Percentiles rank a stretch among this genome's conserved stretches.
Conservation (phyloP, 2,329 filamentous ascomycete genomes). For the Penicillium sp. region DNA sequence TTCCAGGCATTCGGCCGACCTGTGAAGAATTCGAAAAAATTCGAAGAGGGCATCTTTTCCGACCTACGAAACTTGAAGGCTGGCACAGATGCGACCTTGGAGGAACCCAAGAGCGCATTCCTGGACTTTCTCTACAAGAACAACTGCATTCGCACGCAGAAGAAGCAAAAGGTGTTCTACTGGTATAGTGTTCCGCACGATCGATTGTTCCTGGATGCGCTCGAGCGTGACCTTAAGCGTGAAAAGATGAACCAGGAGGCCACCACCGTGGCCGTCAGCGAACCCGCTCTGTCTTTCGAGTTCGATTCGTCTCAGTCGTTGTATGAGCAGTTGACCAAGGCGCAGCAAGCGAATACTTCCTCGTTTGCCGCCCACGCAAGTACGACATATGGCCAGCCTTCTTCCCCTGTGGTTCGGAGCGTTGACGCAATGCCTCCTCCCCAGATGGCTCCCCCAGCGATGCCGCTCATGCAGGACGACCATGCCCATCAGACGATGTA, state of each 20-base stretch:
- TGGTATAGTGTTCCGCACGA: constrained; percentile 99
- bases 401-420: constrained; percentile 81
- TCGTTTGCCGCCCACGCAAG: constrained; percentile 81
- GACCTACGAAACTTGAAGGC: constrained; percentile 97
- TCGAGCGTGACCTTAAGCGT: constrained; percentile 95
- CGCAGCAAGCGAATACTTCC: constrained; percentile 96
- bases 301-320: constrained; percentile 99
- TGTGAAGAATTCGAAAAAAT: constrained; percentile 99
- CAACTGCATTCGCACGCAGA: constrained; percentile 99
- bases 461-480: constrained; percentile 57
- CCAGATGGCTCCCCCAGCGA: constrained; percentile 65
- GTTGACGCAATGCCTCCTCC: constrained; percentile 89
- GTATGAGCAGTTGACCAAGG: constrained; percentile 98
- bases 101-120: constrained; percentile 98
- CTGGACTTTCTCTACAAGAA: constrained; percentile 99
- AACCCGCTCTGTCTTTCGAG: constrained; percentile 95
- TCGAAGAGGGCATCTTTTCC: constrained; percentile 98
- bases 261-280: constrained; percentile 91
- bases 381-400: constrained; percentile 61
- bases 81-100: constrained; percentile 92
- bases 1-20: constrained; percentile 98
- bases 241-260: constrained; percentile 99
- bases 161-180: constrained; percentile 99
- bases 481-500: constrained; percentile 64
- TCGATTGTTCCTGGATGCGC: constrained; percentile 89